Evolutionary conservation across 2,329 filamentous ascomycete genomes (phyloP), one percentile per base, ranked within the genome.

Genomic region (Rutstroemia sp.): DNA sequence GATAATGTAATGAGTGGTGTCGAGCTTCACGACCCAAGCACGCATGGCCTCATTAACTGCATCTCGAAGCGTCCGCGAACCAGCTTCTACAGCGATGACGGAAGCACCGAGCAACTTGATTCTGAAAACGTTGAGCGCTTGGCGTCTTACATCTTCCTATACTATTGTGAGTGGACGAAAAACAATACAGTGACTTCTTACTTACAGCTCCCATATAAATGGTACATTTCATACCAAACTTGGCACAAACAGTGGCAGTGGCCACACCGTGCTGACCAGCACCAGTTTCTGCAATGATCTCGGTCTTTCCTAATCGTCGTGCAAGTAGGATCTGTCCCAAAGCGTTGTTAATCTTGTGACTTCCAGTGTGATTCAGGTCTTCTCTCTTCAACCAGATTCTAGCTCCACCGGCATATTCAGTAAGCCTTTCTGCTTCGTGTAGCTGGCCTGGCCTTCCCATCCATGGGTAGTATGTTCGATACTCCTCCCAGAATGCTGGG

Each of bases 291-390:
- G 94, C 94, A 65, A 99, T 99, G 66, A 99, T 97, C 71, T 91
- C 88, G 5, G 86, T 96, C 81, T 99, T 99, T 51, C 94, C 94
- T 49, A 99, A 75, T 60, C 90, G 80, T 65, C 81, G 81, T 1
- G 94, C 94, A 40, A 99, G 76, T 14, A 99, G 81, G 49, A 96
- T 84, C 73, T 99, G 94, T 2, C 94, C 94, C 8, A 99, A 78
- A 0, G 94, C 94, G 68, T 99, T 99, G 78, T 99, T 99, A 78
- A 99, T 97, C 81, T 99, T 99, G 80, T 99, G 94, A 61, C 89
- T 95, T 63, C 94, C 94, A 8, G 94, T 97, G 72, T 99, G 94
- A 74, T 97, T 97, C 56, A 97, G 78, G 71, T 99, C 94, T 75
- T 99, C 94, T 66, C 94, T 84, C 81, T 99, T 99, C 64, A 99